These are phyloP conservation scores for Monosporascus ibericus DNA, from an alignment of 2,329 filamentous ascomycete genomes.

Conservation along the genomic window DNA sequence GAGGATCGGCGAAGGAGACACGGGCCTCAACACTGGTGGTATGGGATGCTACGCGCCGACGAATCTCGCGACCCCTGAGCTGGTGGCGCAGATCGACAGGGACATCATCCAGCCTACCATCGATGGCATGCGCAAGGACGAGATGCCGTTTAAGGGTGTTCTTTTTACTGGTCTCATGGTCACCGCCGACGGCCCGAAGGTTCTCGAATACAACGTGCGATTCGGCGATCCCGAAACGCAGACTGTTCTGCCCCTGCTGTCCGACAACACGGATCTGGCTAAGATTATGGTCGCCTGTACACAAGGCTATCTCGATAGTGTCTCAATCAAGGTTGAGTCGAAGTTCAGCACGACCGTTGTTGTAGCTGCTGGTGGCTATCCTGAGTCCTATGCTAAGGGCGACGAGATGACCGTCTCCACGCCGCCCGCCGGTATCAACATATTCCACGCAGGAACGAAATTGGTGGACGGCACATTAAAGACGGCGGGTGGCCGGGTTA, in stretches of 20 bases:
- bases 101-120: constrained; percentile 87
- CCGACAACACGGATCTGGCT: constrained; percentile 73
- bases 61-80: constrained; percentile 64
- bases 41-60: constrained; percentile 98
- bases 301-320: constrained; percentile 64
- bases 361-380: constrained; percentile 89
- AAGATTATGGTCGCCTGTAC: constrained; percentile 84
- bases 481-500: constrained; percentile 84
- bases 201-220: constrained; percentile 74
- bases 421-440: constrained; percentile 49
- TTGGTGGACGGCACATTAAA: constrained; percentile 58
- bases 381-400: constrained; percentile 77
- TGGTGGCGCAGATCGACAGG: constrained; percentile 72
- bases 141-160: constrained; percentile 65
- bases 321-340: constrained; percentile 60
- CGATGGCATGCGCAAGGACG: constrained; percentile 78
- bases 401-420: constrained; percentile 47
- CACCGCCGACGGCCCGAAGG: constrained; percentile 63
- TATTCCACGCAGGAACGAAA: constrained; percentile 91
- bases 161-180: constrained; percentile 84
- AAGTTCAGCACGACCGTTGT: constrained; percentile 86
- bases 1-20: constrained; percentile 83
- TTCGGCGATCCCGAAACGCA: constrained; percentile 78
- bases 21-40: constrained; percentile 88
- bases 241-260: constrained; percentile 73